A percentile compares a stretch with the other conserved stretches of the same genome.
These are phyloP conservation scores for Lentinula detonsa DNA, from an alignment of 768 basidiomycete genomes.

Conservation along the genomic window DNA sequence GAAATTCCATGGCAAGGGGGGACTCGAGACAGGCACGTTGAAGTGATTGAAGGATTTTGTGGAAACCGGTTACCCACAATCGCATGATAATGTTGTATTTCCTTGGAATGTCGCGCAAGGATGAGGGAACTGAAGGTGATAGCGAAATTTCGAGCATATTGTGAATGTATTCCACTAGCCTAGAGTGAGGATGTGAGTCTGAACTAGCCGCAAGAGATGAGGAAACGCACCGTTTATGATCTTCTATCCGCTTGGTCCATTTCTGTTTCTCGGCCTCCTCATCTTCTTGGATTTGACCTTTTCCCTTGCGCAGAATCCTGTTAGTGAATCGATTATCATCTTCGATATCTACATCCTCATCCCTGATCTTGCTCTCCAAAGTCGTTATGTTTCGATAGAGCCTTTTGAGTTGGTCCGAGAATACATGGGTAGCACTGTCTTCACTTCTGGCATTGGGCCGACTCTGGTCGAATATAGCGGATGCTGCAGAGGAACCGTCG, in stretches of 20 bases:
- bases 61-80: constrained; percentile 88
- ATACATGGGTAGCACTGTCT: constrained; percentile 57
- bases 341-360: constrained; percentile 50
- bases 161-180: constrained; percentile 87
- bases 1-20: constrained; percentile 75
- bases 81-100: constrained; percentile 96
- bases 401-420: constrained; percentile 70
- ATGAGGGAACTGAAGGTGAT: constrained; percentile 82
- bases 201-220: constrained; percentile 7
- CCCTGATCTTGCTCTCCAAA: constrained; percentile 70
- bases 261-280: constrained; percentile 70
- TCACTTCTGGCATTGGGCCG: constrained; percentile 32
- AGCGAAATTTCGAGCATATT: constrained; percentile 81
- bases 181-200: constrained; percentile 21
- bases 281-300: constrained; percentile 25
- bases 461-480: constrained; percentile 57
- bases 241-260: constrained; percentile 62
- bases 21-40: constrained; percentile 75
- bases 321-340: constrained; percentile 40
- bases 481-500: constrained; percentile 68
- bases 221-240: constrained; percentile 79
- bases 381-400: constrained; percentile 79
- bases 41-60: constrained; percentile 85
- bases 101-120: constrained; percentile 80
- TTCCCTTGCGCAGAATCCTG: constrained; percentile 38